Evolutionary conservation across 805 yeast genomes (phyloP), one percentile per base, ranked within the genome.

Genomic region (Candida orba): DNA sequence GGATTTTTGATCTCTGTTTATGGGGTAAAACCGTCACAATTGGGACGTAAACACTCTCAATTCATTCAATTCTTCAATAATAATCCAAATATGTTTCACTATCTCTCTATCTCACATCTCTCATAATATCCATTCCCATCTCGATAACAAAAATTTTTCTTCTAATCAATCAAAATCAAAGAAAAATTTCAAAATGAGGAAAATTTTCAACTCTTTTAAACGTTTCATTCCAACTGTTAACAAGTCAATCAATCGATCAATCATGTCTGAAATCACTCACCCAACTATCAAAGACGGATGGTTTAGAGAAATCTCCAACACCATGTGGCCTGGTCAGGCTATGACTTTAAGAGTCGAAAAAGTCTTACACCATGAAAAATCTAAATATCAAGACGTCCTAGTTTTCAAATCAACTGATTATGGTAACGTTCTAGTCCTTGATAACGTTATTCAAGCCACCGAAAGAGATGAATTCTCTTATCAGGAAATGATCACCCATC

Each of bases 271-370:
- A 55, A 54, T 67, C 43, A 61, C 71, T 10, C 72, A 68, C 56
- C 71, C 72, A 42, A 67, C 71, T 14, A 67, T 68, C 51, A 47
- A 49, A 62, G 89, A 93, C 67, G 97, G 97, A 60, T 91, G 99
- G 99, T 91, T 91, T 71, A 81, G 91, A 58, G 99, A 91, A 68
- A 74, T 85, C 64, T 85, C 95, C 53, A 87, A 90, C 66, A 86
- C 95, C 62, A 84, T 88, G 87, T 91, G 96, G 95, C 98, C 99
- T 27, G 99, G 99, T 52, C 96, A 90, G 75, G 98, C 97, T 54
- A 82, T 93, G 93, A 78, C 89, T 41, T 73, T 91, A 55, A 77
- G 81, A 52, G 98, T 91, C 46, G 88, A 91, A 54, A 80, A 89
- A 66, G 77, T 91, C 42, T 74, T 91, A 52, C 89, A 85, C 68